Evolutionary conservation across 768 basidiomycete genomes (phyloP).

Genomic region (Gymnopilus junonius): DNA sequence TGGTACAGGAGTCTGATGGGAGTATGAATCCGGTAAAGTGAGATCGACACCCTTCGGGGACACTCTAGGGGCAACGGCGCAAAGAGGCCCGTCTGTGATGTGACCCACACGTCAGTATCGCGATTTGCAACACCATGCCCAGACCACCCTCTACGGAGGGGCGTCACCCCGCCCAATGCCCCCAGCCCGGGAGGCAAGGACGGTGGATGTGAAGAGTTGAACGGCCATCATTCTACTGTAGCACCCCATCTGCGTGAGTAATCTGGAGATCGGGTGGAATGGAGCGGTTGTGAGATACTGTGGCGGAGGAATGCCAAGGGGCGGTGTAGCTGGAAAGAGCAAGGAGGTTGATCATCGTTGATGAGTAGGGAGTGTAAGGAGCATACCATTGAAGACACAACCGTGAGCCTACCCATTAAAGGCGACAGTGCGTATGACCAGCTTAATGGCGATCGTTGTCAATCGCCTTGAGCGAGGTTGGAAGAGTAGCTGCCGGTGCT

Average conservation of each 20-base stretch:
- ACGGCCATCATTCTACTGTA: constrained; percentile 1
- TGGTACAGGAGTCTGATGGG: too few relatives aligned
- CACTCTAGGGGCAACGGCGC: too few relatives aligned
- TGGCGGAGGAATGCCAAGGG: too few relatives aligned
- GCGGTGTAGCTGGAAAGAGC: neutral
- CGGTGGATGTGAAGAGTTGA: neutral
- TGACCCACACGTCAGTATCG: neutral
- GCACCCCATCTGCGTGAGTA: neutral
- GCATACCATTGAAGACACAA: too few relatives aligned
- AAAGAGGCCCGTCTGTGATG: neutral
- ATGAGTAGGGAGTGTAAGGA: too few relatives aligned
- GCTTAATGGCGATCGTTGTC: too few relatives aligned
- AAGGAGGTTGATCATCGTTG: too few relatives aligned
- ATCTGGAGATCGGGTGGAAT: neutral
- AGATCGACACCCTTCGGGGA: neutral
- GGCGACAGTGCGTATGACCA: too few relatives aligned
- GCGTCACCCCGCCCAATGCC: neutral
- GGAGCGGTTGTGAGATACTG: neutral
- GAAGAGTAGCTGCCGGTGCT: too few relatives aligned
- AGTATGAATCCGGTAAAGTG: neutral
- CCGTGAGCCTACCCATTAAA: too few relatives aligned
- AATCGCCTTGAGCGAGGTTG: too few relatives aligned
- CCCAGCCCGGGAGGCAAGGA: neutral
- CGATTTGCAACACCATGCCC: neutral
- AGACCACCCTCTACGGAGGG: neutral